Percentiles rank a stretch among this genome's conserved stretches.
phyloP scores from a whole-genome alignment of 768 basidiomycete species.

The Naematelia encephala region DNA sequence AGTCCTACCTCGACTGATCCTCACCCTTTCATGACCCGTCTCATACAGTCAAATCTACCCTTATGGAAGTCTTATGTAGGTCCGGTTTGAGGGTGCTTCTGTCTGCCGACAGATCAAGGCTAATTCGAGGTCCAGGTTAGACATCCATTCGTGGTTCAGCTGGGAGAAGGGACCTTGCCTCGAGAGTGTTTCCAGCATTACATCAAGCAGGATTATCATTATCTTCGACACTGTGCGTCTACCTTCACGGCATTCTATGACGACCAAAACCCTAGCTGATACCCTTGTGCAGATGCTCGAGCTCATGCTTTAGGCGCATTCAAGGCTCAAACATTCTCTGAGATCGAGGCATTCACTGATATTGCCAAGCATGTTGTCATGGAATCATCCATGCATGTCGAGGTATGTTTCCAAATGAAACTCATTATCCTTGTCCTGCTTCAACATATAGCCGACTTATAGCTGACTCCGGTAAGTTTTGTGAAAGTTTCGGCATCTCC shows the following conservation, averaged over 20 bases:
- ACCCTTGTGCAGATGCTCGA: slow-evolving; percentile 45
- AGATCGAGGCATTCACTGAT: slow-evolving; percentile 63
- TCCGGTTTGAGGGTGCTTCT: slow-evolving; percentile 50
- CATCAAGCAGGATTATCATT: slow-evolving; percentile 58
- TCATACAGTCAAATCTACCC: slow-evolving; percentile 57
- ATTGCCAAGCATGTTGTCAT: slow-evolving; percentile 64
- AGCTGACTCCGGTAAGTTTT: slow-evolving; percentile 54
- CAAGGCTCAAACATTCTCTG: slow-evolving; percentile 65
- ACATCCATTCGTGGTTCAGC: slow-evolving; percentile 75
- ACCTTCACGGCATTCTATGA: background rate
- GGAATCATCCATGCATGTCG: slow-evolving; percentile 70
- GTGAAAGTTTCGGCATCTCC: slow-evolving; percentile 66
- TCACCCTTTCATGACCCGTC: slow-evolving; percentile 64
- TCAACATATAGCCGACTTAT: background rate
- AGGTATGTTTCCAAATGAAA: slow-evolving; percentile 37
- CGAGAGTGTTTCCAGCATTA: slow-evolving; percentile 73
- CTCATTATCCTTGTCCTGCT: background rate
- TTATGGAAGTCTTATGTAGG: slow-evolving; percentile 57
- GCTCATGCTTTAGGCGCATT: slow-evolving; percentile 66
- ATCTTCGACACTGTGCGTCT: slow-evolving; percentile 55
- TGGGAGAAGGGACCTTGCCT: slow-evolving; percentile 69
- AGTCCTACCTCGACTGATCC: slow-evolving; percentile 64
- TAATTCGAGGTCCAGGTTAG: slow-evolving; percentile 54
- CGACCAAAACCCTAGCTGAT: too few species aligned
- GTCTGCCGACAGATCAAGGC: background rate